These are phyloP conservation scores for Lactifluus pinguis DNA, from an alignment of 768 basidiomycete genomes.

Conservation along the genomic window DNA sequence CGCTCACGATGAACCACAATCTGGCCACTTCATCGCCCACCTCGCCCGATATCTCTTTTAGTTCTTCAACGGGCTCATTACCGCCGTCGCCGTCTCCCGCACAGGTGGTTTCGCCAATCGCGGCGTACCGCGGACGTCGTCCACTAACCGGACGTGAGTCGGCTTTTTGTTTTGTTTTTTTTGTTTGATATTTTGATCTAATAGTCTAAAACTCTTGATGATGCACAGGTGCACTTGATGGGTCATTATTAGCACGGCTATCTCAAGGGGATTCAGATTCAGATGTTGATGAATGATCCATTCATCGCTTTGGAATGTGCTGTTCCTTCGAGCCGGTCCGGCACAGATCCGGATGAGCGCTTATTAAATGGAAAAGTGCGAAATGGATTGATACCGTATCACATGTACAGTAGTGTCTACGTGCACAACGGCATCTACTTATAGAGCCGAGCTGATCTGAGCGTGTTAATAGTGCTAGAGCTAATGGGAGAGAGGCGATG, in stretches of 20 bases:
- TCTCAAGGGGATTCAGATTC: constrained; percentile 14
- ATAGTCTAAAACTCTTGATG: background rate
- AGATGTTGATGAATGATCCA: constrained; percentile 7
- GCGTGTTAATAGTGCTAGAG: no score
- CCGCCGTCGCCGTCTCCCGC: constrained; percentile 16
- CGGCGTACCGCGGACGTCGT: constrained; percentile 19
- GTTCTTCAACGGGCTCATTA: constrained; percentile 13
- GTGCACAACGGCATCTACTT: no score
- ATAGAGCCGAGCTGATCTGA: background rate
- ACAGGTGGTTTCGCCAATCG: constrained; percentile 8
- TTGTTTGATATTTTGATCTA: background rate
- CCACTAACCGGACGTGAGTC: constrained; percentile 18
- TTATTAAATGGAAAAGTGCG: background rate
- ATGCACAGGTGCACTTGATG: constrained; percentile 15
- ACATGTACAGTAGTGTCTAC: background rate
- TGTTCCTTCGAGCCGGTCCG: background rate
- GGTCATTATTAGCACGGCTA: constrained; percentile 16
- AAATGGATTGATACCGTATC: background rate
- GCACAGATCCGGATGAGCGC: background rate
- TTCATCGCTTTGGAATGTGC: background rate
- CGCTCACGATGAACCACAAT: constrained; percentile 5
- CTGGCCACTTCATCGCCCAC: background rate
- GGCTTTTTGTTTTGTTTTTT: background rate
- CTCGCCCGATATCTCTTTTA: constrained; percentile 13
- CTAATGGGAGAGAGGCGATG: background rate